phyloP scores from a whole-genome alignment of 345 rosid genomes.

The Hibiscus mutabilis region DNA sequence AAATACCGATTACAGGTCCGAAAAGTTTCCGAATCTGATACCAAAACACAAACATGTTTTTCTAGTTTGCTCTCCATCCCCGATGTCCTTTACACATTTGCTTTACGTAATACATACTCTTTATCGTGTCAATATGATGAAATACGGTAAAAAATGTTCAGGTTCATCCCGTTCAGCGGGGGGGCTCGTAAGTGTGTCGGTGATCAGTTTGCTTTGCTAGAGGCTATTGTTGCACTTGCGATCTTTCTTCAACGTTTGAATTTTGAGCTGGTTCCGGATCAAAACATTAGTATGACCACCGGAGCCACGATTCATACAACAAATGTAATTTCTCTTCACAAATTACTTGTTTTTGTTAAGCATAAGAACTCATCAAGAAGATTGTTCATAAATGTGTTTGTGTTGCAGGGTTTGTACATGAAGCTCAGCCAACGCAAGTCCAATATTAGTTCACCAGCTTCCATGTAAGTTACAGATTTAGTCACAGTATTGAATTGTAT shows the following conservation, averaged over 20 bases:
- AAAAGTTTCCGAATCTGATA: not conserved
- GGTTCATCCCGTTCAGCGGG: constrained; percentile 93
- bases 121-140: not conserved
- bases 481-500: not conserved
- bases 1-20: constrained; percentile 83
- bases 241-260: constrained; percentile 64
- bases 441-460: constrained; percentile 18
- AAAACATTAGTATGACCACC: constrained; percentile 86
- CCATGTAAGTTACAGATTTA: constrained; percentile 25
- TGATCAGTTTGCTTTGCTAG: constrained; percentile 90
- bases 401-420: constrained; percentile 83
- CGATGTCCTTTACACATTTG: not conserved
- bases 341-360: not conserved
- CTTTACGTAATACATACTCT: not conserved
- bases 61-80: not conserved
- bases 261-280: constrained; percentile 79
- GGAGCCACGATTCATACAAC: constrained; percentile 95
- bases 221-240: constrained; percentile 76
- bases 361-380: not conserved
- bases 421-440: constrained; percentile 47
- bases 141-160: constrained; percentile 16
- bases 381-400: not conserved
- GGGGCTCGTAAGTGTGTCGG: constrained; percentile 97
- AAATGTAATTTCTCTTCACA: constrained; percentile 34
- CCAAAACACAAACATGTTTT: not conserved